Conservation (phyloP, 768 basidiomycete genomes). For the Sistotremastrum niveocremeum region DNA sequence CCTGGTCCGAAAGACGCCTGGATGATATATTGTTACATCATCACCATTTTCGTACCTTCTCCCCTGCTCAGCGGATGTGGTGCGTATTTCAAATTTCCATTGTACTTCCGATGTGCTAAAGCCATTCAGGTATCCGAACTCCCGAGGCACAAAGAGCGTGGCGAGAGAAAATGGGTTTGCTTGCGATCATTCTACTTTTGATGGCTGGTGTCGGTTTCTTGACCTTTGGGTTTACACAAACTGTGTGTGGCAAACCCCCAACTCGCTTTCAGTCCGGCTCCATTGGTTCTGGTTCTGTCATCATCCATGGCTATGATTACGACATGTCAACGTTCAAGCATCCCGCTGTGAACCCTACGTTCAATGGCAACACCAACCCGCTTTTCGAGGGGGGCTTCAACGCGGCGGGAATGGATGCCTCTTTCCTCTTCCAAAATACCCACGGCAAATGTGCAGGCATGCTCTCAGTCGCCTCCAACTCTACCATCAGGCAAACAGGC, state of each 20-base stretch:
- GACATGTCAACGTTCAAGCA: conserved; percentile 82
- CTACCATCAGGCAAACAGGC: conserved; percentile 54
- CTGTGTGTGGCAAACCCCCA: conserved; percentile 82
- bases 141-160: conserved; percentile 93
- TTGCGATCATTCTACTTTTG: conserved; percentile 61
- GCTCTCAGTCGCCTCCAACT: conserved; percentile 58
- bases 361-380: conserved; percentile 77
- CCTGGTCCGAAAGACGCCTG: conserved; percentile 88
- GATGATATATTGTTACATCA: conserved; percentile 86
- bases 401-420: conserved; percentile 78
- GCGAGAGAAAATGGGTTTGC: conserved; percentile 95
- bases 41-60: conserved; percentile 76
- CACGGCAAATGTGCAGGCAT: conserved; percentile 71
- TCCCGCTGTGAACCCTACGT: conserved; percentile 49
- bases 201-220: conserved; percentile 96
- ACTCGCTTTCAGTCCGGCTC: conserved; percentile 71
- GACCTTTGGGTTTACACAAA: conserved; percentile 94
- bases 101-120: background rate
- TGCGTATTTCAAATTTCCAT: conserved; percentile 24
- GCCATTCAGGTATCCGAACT: conserved; percentile 57
- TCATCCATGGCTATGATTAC: conserved; percentile 92
- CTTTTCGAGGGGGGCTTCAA: conserved; percentile 64
- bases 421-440: conserved; percentile 89
- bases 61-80: conserved; percentile 68
- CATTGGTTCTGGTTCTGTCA: conserved; percentile 59